A percentile compares a stretch with the other conserved stretches of the same genome.
phyloP scores from a whole-genome alignment of 345 rosid species.

The Boechera retrofracta region DNA sequence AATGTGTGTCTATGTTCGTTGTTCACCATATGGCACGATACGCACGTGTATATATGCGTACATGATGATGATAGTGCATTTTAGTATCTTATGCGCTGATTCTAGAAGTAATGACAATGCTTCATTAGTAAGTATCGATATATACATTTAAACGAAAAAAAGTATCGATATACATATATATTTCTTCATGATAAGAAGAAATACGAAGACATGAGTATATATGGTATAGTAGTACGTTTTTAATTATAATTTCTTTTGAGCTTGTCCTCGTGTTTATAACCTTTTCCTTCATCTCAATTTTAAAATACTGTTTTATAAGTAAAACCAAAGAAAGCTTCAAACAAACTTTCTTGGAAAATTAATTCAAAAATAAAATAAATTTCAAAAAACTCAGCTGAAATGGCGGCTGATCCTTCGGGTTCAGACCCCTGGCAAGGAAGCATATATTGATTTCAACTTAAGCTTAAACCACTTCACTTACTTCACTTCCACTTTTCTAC shows the following conservation, averaged over 20 bases:
- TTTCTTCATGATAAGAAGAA: conserved; percentile 1
- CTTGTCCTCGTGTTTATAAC: conserved; percentile 39
- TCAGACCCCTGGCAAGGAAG: conserved; percentile 73
- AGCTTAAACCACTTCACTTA: conserved; percentile 46
- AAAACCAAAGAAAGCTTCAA: conserved; percentile 33
- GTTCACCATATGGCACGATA: conserved; percentile 22
- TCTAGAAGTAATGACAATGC: conserved; percentile 5
- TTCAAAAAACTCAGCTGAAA: conserved; percentile 63
- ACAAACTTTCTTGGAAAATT: conserved; percentile 49
- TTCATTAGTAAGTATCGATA: conserved; percentile 1
- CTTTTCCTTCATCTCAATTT: conserved; percentile 27
- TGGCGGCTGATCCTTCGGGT: conserved; percentile 96
- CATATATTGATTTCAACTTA: conserved; percentile 70
- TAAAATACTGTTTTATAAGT: neutral
- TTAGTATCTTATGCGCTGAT: neutral
- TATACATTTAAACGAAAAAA: neutral
- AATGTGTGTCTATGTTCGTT: conserved; percentile 24
- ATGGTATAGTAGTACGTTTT: neutral
- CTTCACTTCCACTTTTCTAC: conserved; percentile 36
- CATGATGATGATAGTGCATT: neutral
- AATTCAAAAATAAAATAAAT: conserved; percentile 41
- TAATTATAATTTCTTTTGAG: neutral
- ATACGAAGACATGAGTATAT: conserved; percentile 1
- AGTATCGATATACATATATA: neutral
- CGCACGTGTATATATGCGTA: neutral